Conservation (phyloP, 2,329 filamentous ascomycete species). For the Curvularia eragrostidis region DNA sequence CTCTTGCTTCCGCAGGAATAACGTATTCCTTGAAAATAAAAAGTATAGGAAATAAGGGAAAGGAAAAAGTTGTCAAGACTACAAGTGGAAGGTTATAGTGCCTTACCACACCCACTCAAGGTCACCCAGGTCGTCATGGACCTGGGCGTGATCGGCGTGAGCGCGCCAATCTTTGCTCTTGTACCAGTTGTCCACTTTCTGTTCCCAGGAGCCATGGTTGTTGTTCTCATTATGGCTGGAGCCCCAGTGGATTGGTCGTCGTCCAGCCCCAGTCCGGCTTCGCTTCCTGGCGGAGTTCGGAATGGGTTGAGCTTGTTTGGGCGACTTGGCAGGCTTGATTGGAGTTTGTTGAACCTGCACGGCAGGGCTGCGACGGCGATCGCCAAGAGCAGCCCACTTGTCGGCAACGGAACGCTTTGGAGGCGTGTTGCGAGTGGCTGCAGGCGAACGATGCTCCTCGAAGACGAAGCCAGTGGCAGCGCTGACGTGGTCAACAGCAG, state of each 20-base stretch:
- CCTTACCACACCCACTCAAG: slow-evolving; percentile 94
- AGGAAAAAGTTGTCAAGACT: slow-evolving; percentile 54
- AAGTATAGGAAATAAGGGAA: slow-evolving; percentile 40
- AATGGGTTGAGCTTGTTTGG: slow-evolving; percentile 44
- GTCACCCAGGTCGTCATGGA: slow-evolving; percentile 73
- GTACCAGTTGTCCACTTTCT: slow-evolving; percentile 51
- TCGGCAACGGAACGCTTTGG: slow-evolving; percentile 72
- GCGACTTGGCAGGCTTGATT: slow-evolving; percentile 52
- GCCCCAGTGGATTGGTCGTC: slow-evolving; percentile 46
- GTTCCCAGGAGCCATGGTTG: slow-evolving; percentile 42
- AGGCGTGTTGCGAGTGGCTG: slow-evolving; percentile 64
- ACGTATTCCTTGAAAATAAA: slow-evolving; percentile 28
- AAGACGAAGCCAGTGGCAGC: slow-evolving; percentile 76
- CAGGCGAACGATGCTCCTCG: slow-evolving; percentile 63
- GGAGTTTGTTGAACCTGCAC: slow-evolving; percentile 53
- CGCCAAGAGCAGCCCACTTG: slow-evolving; percentile 89
- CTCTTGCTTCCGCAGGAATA: slow-evolving; percentile 34
- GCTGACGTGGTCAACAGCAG: slow-evolving; percentile 68
- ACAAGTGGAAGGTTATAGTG: slow-evolving; percentile 68
- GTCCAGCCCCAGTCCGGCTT: slow-evolving; percentile 49
- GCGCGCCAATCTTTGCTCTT: slow-evolving; percentile 59
- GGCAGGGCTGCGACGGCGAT: slow-evolving; percentile 73
- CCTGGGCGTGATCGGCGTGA: slow-evolving; percentile 43
- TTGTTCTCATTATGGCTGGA: slow-evolving; percentile 46
- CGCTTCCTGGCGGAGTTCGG: slow-evolving; percentile 49